Evolutionary conservation across 257 asterid genomes (phyloP).

Genomic region (Paulownia fortunei): DNA sequence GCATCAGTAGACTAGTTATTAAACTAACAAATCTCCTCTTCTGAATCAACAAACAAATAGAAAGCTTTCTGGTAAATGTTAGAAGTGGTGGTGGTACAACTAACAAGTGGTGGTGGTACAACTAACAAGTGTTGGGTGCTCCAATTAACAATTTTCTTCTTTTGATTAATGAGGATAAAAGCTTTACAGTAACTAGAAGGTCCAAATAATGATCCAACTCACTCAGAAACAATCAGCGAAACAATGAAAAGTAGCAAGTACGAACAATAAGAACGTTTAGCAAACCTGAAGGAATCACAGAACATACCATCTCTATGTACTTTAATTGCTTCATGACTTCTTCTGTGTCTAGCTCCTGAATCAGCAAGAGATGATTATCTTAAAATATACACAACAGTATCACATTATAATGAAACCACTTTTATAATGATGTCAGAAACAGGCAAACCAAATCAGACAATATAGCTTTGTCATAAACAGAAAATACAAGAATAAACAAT

Average conservation of each 20-base stretch:
- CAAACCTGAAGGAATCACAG: background rate
- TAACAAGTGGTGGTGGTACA: too few species aligned
- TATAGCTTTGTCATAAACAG: background rate
- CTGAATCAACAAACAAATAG: too few species aligned
- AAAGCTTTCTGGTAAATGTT: background rate
- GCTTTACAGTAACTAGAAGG: background rate
- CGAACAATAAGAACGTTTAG: background rate
- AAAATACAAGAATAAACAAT: background rate
- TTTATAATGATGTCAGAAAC: slow-evolving; percentile 2
- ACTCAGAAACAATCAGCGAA: background rate
- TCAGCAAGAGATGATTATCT: slow-evolving; percentile 29
- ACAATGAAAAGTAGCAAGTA: background rate
- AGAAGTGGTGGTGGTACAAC: too few species aligned
- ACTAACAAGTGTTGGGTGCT: background rate
- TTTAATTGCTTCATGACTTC: slow-evolving; percentile 85
- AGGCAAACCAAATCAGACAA: slow-evolving; percentile 11
- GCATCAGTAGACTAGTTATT: too few species aligned
- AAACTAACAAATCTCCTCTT: too few species aligned
- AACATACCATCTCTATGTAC: slow-evolving; percentile 75
- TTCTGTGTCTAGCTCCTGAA: slow-evolving; percentile 82
- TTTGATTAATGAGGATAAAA: background rate
- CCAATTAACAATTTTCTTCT: background rate
- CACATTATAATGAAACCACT: background rate
- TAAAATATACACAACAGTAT: background rate
- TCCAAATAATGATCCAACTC: background rate